Base-by-base conservation (phyloP, 1,284 basidiomycete species). In the Trametes versicolor region DNA sequence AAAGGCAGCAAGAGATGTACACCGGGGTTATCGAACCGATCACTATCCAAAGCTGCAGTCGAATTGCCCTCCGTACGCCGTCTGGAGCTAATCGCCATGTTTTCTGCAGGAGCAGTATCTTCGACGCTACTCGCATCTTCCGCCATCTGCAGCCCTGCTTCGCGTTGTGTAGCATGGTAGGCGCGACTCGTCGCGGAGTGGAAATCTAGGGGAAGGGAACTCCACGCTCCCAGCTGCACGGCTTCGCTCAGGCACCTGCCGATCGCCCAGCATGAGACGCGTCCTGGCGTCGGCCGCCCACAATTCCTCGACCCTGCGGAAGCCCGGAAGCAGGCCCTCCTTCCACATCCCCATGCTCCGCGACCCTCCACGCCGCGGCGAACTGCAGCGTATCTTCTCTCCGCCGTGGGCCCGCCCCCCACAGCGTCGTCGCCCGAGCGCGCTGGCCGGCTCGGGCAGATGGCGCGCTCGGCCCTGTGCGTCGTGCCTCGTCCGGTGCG, bases 181-280 rank as follows among this genome's bases (percentile, higher is more conserved):
- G 49, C 49, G 48, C 53, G 19, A 15, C 48, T 34, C 48, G 41
- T 64, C 67, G 67, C 67, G 67, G 64, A 66, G 62, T 69, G 50
- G 47, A 57, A 61, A 60, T 56, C 65, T 65, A 43, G 59, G 52
- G 58, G 50, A 61, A 41, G 48, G 47, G 45, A 45, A 41, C 29
- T 43, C 49, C 56, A 55, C 29, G 19, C 55, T 12, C 47, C 52
- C 47, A 50, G 62, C 57, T 17, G 21, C 34, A 45, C 48, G 7
- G 59, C 60, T 66, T 64, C 63, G 36, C 43, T 50, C 64, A 69
- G 67, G 67, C 52, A 69, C 67, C 48, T 62, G 57, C 50, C 62
- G 64, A 69, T 66, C 67, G 39, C 32, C 39, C 49, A 49, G 43
- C 41, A 29, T n/a, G 34, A 27, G 36, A 17, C 36, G 45, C 53